Conservation (phyloP, 1,284 basidiomycete species). For the Peniophora sp. region DNA sequence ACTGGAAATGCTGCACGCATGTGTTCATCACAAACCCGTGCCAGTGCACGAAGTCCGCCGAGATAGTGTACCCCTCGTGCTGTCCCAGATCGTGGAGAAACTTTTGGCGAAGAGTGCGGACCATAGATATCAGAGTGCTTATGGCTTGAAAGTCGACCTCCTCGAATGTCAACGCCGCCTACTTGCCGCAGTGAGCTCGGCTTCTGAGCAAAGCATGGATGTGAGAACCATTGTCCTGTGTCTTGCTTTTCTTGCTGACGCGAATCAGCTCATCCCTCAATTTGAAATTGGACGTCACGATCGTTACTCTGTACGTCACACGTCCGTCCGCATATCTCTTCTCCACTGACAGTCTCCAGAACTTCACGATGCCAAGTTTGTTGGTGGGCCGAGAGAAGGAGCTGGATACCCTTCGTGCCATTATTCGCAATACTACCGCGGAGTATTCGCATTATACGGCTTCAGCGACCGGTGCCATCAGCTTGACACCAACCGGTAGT, state of each 20-base stretch:
- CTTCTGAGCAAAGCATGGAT: constrained; percentile 49
- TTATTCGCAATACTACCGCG: constrained; percentile 55
- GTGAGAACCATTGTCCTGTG: constrained; percentile 20
- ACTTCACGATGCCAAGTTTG: constrained; percentile 59
- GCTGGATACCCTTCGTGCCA: constrained; percentile 54
- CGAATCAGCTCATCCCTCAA: constrained; percentile 47
- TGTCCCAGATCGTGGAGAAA: constrained; percentile 65
- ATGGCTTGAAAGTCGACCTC: constrained; percentile 57
- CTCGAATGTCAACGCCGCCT: constrained; percentile 58
- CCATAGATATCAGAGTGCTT: constrained; percentile 58
- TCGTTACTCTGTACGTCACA: constrained; percentile 41
- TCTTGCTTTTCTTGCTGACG: constrained; percentile 5
- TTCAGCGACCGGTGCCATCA: constrained; percentile 30
- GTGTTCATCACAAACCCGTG: constrained; percentile 63
- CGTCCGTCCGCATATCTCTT: background rate
- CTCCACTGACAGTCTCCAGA: constrained; percentile 24
- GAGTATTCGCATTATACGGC: constrained; percentile 51
- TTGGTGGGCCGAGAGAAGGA: constrained; percentile 66
- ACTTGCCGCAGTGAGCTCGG: constrained; percentile 46
- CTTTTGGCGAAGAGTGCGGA: constrained; percentile 59
- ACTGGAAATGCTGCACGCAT: constrained; percentile 56
- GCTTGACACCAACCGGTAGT: constrained; percentile 28
- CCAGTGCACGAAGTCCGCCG: constrained; percentile 67
- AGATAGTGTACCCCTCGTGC: constrained; percentile 54
- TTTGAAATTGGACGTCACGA: constrained; percentile 61